phyloP scores from a whole-genome alignment of 805 yeast genomes.

The Ogataea glucozyma region DNA sequence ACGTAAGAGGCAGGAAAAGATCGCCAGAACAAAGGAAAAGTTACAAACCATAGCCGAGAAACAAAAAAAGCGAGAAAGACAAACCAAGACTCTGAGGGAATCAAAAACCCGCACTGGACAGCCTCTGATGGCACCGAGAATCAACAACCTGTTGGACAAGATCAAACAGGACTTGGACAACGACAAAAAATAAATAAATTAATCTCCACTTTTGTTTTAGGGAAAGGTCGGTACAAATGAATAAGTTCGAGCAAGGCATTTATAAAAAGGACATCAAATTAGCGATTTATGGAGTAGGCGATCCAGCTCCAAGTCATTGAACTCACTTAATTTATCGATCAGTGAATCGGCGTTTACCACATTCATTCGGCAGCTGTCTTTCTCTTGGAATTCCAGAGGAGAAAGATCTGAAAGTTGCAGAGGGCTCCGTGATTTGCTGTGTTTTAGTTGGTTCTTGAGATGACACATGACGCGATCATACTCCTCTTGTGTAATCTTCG shows the following conservation, averaged over 20 bases:
- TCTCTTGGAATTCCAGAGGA: slow-evolving; percentile 9
- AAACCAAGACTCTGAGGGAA: slow-evolving; percentile 43
- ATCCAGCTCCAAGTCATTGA: slow-evolving; percentile 16
- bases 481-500: slow-evolving; percentile 9
- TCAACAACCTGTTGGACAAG: slow-evolving; percentile 73
- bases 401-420: slow-evolving; percentile 12
- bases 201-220: background rate
- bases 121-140: slow-evolving; percentile 89
- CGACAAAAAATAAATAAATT: background rate
- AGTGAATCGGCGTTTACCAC: slow-evolving; percentile 22
- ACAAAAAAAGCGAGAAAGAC: slow-evolving; percentile 46
- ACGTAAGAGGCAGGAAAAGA: slow-evolving; percentile 41
- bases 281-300: slow-evolving; percentile 14
- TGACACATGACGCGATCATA: slow-evolving; percentile 8
- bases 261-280: slow-evolving; percentile 9
- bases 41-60: slow-evolving; percentile 36
- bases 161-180: slow-evolving; percentile 50
- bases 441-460: slow-evolving; percentile 3
- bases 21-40: slow-evolving; percentile 39
- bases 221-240: background rate
- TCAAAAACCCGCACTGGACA: slow-evolving; percentile 73
- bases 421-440: slow-evolving; percentile 6
- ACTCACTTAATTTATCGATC: slow-evolving; percentile 13
- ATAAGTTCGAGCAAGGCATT: no score
- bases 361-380: slow-evolving; percentile 1